phyloP scores from a whole-genome alignment of 345 rosid species.

The Populus euphratica region DNA sequence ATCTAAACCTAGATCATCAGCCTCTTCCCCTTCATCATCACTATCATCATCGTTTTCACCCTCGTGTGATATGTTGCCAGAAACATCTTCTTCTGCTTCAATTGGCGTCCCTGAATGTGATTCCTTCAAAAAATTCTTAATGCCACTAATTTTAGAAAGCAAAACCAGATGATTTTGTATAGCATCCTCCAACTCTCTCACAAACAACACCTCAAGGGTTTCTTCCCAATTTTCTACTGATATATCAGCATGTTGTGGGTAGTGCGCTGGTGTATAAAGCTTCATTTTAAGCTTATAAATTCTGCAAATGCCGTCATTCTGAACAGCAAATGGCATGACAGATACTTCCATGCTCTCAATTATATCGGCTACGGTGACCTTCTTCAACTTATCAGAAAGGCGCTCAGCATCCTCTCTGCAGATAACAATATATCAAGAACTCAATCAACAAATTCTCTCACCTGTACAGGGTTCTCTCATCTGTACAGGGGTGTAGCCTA shows the following conservation, averaged over 20 bases:
- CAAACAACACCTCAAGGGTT: constrained; percentile 43
- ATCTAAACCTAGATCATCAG: constrained; percentile 84
- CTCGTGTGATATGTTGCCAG: constrained; percentile 29
- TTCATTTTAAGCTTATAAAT: constrained; percentile 80
- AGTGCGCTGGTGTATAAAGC: constrained; percentile 57
- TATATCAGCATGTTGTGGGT: constrained; percentile 44
- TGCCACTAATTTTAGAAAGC: constrained; percentile 71
- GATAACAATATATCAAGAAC: constrained; percentile 6
- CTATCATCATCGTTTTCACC: constrained; percentile 37
- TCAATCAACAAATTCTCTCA: too few relatives aligned
- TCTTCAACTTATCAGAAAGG: constrained; percentile 73
- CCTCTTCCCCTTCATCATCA: constrained; percentile 47
- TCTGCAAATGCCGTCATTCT: constrained; percentile 36
- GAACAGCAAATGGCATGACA: constrained; percentile 48
- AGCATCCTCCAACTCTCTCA: constrained; percentile 90
- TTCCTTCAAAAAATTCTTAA: constrained; percentile 40
- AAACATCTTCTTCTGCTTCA: constrained; percentile 46
- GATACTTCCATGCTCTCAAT: constrained; percentile 65
- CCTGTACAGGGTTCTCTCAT: too few relatives aligned
- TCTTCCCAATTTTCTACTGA: constrained; percentile 61
- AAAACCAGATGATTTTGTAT: constrained; percentile 63
- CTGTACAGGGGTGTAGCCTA: not conserved
- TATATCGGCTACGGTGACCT: constrained; percentile 75
- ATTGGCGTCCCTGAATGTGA: constrained; percentile 36
- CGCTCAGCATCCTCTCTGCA: constrained; percentile 65